Base-by-base conservation (phyloP, 495 filamentous ascomycete genomes). In the Parachaetomium inaequale region DNA sequence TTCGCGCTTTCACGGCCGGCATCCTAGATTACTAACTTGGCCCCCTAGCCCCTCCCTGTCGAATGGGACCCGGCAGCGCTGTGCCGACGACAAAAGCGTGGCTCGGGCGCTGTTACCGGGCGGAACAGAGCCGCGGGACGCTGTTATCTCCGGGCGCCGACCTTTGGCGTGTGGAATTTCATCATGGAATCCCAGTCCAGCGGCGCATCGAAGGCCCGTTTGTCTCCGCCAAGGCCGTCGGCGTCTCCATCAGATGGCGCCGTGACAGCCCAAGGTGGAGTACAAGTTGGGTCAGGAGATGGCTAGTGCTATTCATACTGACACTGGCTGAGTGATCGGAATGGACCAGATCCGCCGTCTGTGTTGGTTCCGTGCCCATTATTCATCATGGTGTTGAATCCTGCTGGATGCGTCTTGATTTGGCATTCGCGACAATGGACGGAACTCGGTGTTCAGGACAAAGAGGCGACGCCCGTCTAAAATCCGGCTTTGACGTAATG, bases 401-500 rank as follows among this genome's bases (percentile, higher is more conserved):
- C 17, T 40, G 36, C 36, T 43, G 10, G 12, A 5, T 50, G 25
- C 3, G 17, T 17, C 31, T 40, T 40, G 52, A 40, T 40, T 26
- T 55, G 52, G 17, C 34, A 0, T 40, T 40, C 34, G 31, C 23
- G 45, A 17, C n/a, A 25, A 23, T 15, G 21, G 25, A 19, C 42
- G 42, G 42, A 15, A 8, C 25, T 59, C 45, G 45, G 42, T 7
- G 1, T 36, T 25, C 17, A 3, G 36, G 5, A 8, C 1, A 5
- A 49, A 47, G 1, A 32, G 32, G 12, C 31, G 56, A 50, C 47
- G 2, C n/a, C 57, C 46, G 57, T 42, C 49, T 54, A 45, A 60
- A 60, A 28, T 46, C 58, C 57, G 54, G 42, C 14, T 21, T 50
- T 62, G 50, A 62, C 59, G 59, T 62, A 52, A 62, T 54, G 21